These are phyloP conservation scores for Fusarium succisae DNA, from an alignment of 2,329 filamentous ascomycete genomes.

Conservation along the genomic window DNA sequence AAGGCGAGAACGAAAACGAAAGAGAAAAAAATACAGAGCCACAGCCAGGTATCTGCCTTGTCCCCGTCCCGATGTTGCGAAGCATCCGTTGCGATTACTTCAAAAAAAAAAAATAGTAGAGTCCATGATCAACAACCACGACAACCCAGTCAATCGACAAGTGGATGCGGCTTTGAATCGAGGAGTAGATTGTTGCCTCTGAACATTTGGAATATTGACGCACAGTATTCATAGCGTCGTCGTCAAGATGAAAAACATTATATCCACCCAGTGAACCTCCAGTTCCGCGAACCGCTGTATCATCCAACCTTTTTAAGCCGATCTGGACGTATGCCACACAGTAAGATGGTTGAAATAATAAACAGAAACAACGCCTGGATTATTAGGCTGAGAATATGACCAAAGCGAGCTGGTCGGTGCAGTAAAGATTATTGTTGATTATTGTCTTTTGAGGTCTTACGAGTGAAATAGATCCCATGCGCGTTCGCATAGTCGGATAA, in stretches of 20 bases:
- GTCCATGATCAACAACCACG: not conserved
- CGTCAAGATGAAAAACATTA: conserved; percentile 41
- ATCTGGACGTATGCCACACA: conserved; percentile 29
- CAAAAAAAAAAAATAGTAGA: conserved; percentile 5
- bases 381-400: conserved; percentile 7
- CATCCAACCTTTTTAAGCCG: conserved; percentile 36
- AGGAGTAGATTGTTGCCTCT: not conserved
- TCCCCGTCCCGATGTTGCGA: conserved; percentile 5
- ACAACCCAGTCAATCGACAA: conserved; percentile 8
- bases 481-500: conserved; percentile 83
- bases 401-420: conserved; percentile 14
- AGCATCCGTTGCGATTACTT: not conserved
- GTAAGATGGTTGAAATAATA: conserved; percentile 38
- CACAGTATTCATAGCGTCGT: conserved; percentile 41
- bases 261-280: conserved; percentile 30
- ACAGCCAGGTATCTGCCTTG: conserved; percentile 14
- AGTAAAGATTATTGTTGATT: conserved; percentile 35
- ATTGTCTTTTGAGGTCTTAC: conserved; percentile 53
- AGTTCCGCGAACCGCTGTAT: conserved; percentile 24
- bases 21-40: not conserved
- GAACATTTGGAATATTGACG: conserved; percentile 30
- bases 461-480: conserved; percentile 99
- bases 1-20: not conserved
- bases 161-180: not conserved
- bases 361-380: conserved; percentile 36